A percentile compares a stretch with the other conserved stretches of the same genome.
Evolutionary conservation across 2,329 filamentous ascomycete species (phyloP).

Genomic region (Zymoseptoria crescenta): DNA sequence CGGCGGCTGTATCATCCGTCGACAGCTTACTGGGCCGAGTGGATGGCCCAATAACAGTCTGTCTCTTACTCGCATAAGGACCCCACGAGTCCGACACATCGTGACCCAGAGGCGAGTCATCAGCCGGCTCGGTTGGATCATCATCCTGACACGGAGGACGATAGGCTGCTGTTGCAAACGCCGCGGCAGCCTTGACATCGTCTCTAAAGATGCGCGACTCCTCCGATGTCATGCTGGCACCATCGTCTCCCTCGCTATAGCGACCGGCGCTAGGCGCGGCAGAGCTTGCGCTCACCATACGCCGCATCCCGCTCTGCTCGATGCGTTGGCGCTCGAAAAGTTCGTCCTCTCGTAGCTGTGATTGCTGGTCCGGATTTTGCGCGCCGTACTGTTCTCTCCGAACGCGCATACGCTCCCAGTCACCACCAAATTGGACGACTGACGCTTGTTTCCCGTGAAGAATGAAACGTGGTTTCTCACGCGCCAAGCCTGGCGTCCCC

Average conservation of each 20-base stretch:
- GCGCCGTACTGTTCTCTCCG: conserved; percentile 25
- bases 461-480: conserved; percentile 82
- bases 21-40: not conserved
- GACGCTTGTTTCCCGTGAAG: conserved; percentile 97
- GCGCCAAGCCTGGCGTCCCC: conserved; percentile 60
- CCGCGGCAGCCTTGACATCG: conserved; percentile 21
- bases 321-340: conserved; percentile 3
- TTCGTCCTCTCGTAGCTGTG: conserved; percentile 1
- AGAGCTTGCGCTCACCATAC: conserved; percentile 6
- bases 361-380: conserved; percentile 4
- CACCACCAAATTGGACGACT: conserved; percentile 91
- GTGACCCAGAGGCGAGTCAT: conserved; percentile 2
- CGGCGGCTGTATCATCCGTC: conserved; percentile 7
- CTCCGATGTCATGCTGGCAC: conserved; percentile 14
- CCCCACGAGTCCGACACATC: conserved; percentile 12
- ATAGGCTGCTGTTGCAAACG: conserved; percentile 11
- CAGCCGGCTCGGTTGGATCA: conserved; percentile 2
- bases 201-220: conserved; percentile 16
- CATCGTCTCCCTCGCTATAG: conserved; percentile 12
- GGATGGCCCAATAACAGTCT: conserved; percentile 14
- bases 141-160: conserved; percentile 4
- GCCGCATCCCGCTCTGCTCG: conserved; percentile 2
- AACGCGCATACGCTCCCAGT: conserved; percentile 48
- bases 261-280: conserved; percentile 8
- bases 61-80: conserved; percentile 7